These are phyloP conservation scores for Cordyceps tenuipes DNA, from an alignment of 2,329 filamentous ascomycete genomes.

Conservation along the genomic window DNA sequence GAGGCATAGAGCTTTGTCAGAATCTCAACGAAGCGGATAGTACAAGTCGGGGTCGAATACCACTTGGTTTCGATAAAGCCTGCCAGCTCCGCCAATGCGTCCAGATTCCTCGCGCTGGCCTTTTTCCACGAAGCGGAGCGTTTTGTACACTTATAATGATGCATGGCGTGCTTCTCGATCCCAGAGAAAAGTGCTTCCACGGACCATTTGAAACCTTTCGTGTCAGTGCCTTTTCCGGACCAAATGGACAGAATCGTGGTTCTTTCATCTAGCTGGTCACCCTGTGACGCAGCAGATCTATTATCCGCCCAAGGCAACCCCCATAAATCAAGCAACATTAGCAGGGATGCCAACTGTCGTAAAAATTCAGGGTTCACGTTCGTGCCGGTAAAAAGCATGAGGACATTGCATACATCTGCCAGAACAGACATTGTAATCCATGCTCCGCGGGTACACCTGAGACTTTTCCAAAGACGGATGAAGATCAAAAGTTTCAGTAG, in stretches of 20 bases:
- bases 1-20: conserved; percentile 6
- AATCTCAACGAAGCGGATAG: conserved; percentile 6
- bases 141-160: background rate
- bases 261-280: background rate
- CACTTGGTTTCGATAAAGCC: background rate
- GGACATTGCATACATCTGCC: background rate
- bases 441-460: background rate
- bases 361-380: conserved; percentile 10
- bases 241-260: conserved; percentile 1
- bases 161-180: background rate
- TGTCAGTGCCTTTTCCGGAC: background rate
- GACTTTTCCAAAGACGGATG: background rate
- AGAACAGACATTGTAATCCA: background rate
- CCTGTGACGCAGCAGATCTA: background rate
- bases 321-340: conserved; percentile 2
- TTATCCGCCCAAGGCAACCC: background rate
- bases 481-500: conserved; percentile 3
- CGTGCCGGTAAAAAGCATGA: background rate
- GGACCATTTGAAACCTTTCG: background rate
- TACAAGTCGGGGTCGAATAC: conserved; percentile 5
- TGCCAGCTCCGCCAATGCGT: background rate
- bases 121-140: conserved; percentile 2
- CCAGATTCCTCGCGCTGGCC: background rate
- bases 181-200: background rate
- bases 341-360: conserved; percentile 3